These are phyloP conservation scores for Tetradesmus lagerheimii DNA, from an alignment of 139 green algal species.

Conservation along the genomic window DNA sequence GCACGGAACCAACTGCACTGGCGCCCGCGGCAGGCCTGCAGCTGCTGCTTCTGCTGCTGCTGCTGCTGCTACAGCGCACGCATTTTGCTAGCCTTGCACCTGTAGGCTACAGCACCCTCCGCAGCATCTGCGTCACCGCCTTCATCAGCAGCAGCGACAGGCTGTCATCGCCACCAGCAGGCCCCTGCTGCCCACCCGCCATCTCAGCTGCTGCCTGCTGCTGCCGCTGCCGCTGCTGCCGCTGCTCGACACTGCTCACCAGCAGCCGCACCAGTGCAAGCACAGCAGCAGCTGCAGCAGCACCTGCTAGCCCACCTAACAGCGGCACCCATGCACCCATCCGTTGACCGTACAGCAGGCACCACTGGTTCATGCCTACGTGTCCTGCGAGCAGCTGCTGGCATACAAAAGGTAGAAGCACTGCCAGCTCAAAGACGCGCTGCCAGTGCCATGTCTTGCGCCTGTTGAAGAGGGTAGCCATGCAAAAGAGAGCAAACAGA, in stretches of 20 bases:
- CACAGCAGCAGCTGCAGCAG: constrained; percentile 21
- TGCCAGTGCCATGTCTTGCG: constrained; percentile 51
- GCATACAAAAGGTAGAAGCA: constrained; percentile 33
- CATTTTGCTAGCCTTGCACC: no score
- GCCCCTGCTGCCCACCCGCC: neutral
- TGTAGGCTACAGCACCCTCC: neutral
- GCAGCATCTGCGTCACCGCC: neutral
- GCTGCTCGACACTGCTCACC: neutral
- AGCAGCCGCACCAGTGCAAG: neutral
- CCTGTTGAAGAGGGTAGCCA: constrained; percentile 31
- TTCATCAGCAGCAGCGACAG: neutral
- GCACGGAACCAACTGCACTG: no score
- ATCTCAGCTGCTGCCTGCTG: neutral
- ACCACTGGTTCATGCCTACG: constrained; percentile 27
- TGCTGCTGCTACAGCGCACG: no score
- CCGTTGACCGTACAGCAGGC: neutral
- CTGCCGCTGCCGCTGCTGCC: constrained; percentile 25
- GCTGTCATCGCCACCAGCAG: neutral
- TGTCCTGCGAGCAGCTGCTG: constrained; percentile 41
- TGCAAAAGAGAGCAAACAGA: constrained; percentile 24
- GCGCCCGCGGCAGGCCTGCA: no score
- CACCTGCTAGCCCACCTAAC: constrained; percentile 26
- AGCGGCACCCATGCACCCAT: constrained; percentile 39
- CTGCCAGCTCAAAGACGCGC: constrained; percentile 40
- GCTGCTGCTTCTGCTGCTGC: no score